Base-by-base conservation (phyloP, 768 basidiomycete genomes). In the Mrakia frigida region DNA sequence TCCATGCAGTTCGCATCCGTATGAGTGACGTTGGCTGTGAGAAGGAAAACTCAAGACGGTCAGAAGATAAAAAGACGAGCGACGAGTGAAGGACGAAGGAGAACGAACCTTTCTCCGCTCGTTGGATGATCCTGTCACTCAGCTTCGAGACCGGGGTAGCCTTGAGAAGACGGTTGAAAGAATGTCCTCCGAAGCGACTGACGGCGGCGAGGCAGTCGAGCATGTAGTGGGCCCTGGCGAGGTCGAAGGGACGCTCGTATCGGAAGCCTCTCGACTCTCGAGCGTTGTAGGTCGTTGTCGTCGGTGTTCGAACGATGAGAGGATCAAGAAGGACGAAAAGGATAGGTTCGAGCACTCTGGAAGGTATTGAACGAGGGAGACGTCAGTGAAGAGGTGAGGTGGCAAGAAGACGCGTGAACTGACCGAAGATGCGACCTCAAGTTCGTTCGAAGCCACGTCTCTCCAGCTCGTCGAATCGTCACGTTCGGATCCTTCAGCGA, bases 361-460 rank as follows among this genome's bases (percentile, higher is more conserved):
- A 46, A 5, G 25, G 23, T n/a, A 52, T 9, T 46, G 43, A 14
- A 53, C 31, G 25, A 43, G 25, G 35, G 16, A 25, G 31, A 46
- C 10, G 31, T 71, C 13, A n/a, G 56, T 11, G 5, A n/a, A 35
- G 23, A 39, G 21, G 37, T 18, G 35, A 33, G n/a, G 33, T 39
- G 16, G 18, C 21, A 31, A 21, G 21, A 60, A 18, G 71, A 59
- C 3, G 33, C 6, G 11, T n/a, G 28, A 25, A 71, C 85, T 50
- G 83, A 94, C 94, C 95, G 88, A 76, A 94, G 85, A 82, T 96
- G 96, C 2, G 94, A 95, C 82, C 91, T 92, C 41, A 98, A 86
- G 80, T 90, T 93, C 81, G 93, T 94, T 37, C 95, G 88, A 91
- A 99, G 94, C 97, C 97, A 99, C 0, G 94, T 94, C 83, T 98